Evolutionary conservation across 2,329 filamentous ascomycete species (phyloP), one percentile per base, ranked within the genome.

Genomic region (Cladophialophora exuberans): DNA sequence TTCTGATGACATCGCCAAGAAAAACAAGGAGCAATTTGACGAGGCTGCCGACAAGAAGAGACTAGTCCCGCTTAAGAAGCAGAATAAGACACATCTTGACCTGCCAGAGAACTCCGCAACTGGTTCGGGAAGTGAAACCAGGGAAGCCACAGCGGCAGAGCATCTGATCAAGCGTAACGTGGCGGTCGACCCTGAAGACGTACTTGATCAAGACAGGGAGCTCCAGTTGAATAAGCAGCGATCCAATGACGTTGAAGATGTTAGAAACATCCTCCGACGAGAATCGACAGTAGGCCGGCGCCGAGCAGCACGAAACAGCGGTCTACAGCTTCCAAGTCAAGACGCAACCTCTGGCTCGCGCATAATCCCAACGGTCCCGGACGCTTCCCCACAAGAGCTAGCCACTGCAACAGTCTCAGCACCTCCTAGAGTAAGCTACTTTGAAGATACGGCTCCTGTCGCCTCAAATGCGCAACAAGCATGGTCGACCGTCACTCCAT

Each of bases 1-100:
- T 46, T 78, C 83, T 2, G 87, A 93, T 60, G 75, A 81, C 0
- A 82, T 84, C 62, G 91, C 90, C 4, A 73, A 79, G 23, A 74
- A 79, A 30, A 84, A 85, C 50, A 83, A 88, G 50, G 79, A 84
- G 2, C 79, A 81, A 49, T 80, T 82, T 28, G 76, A 76, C 1
- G 75, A 81, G 53, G 76, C 77, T 1, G 87, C 88, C 67, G 85
- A 89, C 58, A 83, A 78, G 3, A 78, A 76, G 50, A 85, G 90
- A 28, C 72, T 95, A 65, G 76, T 88, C 4, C 87, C 88, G 3
- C 39, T 55, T 2, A 35, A 43, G 25, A 23, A 51, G 15, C 52
- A 56, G 26, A 49, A 54, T 23, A 43, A 52, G 30, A 33, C 9
- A n/a, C 26, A 46, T 13, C 17, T 33, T 23, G 36, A 48, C n/a